Evolutionary conservation across 129 eudicot species (phyloP), one percentile per base, ranked within the genome.

Genomic region (Tagetes patula): DNA sequence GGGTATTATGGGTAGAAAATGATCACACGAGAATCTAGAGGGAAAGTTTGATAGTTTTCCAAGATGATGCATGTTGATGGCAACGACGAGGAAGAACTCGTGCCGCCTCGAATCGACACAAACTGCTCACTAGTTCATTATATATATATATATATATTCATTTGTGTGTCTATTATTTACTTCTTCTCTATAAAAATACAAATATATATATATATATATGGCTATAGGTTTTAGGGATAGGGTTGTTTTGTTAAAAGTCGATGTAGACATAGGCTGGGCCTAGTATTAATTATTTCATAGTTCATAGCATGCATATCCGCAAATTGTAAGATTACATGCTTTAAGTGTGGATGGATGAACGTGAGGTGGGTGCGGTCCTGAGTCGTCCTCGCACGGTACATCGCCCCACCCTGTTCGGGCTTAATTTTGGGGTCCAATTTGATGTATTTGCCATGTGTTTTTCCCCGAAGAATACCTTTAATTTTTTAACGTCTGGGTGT

Each of bases 91-190:
- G 80, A 76, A 54, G 67, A 76, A 60, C 74, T 76, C 80, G 80
- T 76, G 80, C 67, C 68, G 80, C 80, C 80, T 76, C 80, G 74
- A 75, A 75, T n/a, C 37, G 13, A 42, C 38, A 75, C 80, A 66
- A 76, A 74, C 49, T 63, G 70, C 8, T 8, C 4, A 37, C 14
- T 36, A 7, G 7, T 20, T 34, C 12, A 46, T 46, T 10, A 54
- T 31, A 58, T 27, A 42, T 6, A 65, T 3, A 41, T 41, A 65
- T 20, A 42, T 5, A 43, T 33, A 72, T 42, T 3, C 33, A 58
- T 12, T 40, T 59, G 10, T 54, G 11, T 20, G 36, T 54, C 12
- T 14, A 3, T 53, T 53, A 7, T 50, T 13, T 43, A 13, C 30
- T 50, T n/a, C 30, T 0, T 53, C 14, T 32, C 20, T 32, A 14